Evolutionary conservation across 2,329 filamentous ascomycete species (phyloP).

Genomic region (Penicillium psychrosexuale): DNA sequence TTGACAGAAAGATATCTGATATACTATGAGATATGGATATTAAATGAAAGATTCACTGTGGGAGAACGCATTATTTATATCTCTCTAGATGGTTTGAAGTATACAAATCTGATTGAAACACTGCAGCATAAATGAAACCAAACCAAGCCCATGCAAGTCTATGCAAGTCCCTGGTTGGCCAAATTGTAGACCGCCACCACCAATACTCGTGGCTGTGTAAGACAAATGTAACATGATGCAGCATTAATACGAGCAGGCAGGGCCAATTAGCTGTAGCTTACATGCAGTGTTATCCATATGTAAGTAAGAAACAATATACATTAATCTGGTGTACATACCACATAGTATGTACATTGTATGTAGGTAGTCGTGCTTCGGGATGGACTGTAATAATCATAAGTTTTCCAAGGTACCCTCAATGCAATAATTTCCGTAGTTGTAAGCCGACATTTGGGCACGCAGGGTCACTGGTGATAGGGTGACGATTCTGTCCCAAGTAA

Average conservation of each 20-base stretch:
- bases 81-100: not conserved
- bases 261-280: not conserved
- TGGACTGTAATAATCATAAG: too few species aligned
- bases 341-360: too few species aligned
- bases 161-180: not conserved
- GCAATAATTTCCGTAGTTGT: not conserved
- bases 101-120: not conserved
- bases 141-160: not conserved
- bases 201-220: not conserved
- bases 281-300: too few species aligned
- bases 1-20: not conserved
- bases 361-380: too few species aligned
- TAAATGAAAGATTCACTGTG: not conserved
- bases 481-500: not conserved
- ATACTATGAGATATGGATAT: not conserved
- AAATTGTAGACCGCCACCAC: not conserved
- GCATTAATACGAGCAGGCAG: not conserved
- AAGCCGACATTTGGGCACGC: not conserved
- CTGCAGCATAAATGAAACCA: not conserved
- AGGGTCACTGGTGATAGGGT: too few species aligned
- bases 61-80: not conserved
- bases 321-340: too few species aligned
- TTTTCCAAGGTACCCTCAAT: not conserved
- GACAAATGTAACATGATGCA: not conserved
- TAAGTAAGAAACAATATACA: too few species aligned